These are phyloP conservation scores for Boletus subcaerulescens DNA, from an alignment of 768 basidiomycete genomes.

Conservation along the genomic window DNA sequence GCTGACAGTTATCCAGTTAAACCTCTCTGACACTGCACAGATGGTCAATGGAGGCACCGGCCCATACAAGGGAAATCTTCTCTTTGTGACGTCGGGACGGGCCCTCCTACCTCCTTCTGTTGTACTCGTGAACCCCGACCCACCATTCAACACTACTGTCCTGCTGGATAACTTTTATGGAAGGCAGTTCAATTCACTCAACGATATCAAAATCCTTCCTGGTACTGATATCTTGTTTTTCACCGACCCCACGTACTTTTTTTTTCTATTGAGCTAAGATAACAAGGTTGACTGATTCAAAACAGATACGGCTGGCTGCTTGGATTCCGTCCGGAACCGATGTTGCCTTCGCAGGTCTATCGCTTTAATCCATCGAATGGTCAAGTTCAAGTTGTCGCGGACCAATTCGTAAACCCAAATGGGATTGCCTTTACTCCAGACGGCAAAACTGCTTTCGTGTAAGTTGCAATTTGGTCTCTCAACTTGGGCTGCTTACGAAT, in stretches of 20 bases:
- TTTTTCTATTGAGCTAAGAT: conserved; percentile 17
- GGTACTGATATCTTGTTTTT: conserved; percentile 67
- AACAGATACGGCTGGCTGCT: conserved; percentile 61
- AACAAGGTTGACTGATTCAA: background rate
- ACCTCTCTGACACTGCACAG: conserved; percentile 55
- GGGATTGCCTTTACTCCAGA: conserved; percentile 70
- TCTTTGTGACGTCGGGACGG: conserved; percentile 65
- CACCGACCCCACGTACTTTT: conserved; percentile 63
- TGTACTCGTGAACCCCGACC: conserved; percentile 58
- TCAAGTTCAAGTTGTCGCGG: conserved; percentile 67
- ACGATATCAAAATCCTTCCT: conserved; percentile 76
- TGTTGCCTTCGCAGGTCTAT: conserved; percentile 75
- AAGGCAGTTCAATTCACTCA: conserved; percentile 79
- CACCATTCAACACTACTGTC: conserved; percentile 66
- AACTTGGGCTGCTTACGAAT: conserved; percentile 5
- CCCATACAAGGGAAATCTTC: conserved; percentile 53
- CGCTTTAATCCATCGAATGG: conserved; percentile 64
- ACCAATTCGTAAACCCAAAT: conserved; percentile 71
- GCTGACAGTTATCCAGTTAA: conserved; percentile 41
- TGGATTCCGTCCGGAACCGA: conserved; percentile 63
- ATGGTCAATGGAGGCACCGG: conserved; percentile 74
- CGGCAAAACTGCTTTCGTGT: conserved; percentile 66
- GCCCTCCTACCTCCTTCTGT: conserved; percentile 61
- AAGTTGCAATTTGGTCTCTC: conserved; percentile 10
- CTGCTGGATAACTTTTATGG: conserved; percentile 79